Percentiles rank a stretch among this genome's conserved stretches.
Conservation (phyloP, 2,329 filamentous ascomycete genomes). For the Capronia coronata region DNA sequence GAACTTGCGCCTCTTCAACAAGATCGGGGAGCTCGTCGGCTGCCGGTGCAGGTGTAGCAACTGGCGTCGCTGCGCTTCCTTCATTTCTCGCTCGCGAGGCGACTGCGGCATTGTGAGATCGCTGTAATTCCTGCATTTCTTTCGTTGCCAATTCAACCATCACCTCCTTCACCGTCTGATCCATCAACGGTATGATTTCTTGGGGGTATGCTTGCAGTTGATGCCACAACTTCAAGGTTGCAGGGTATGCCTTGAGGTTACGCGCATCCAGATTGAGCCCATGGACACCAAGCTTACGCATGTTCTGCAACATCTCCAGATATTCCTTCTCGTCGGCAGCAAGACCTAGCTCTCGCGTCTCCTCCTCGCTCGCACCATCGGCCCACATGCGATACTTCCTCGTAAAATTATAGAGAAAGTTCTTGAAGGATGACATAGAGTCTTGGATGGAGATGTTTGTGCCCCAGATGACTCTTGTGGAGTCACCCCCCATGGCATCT, state of each 20-base stretch:
- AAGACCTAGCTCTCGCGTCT: conserved; percentile 60
- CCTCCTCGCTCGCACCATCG: conserved; percentile 72
- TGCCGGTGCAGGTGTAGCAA: conserved; percentile 36
- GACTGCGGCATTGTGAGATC: conserved; percentile 48
- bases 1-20: conserved; percentile 68
- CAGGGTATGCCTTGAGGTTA: conserved; percentile 87
- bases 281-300: conserved; percentile 78
- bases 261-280: conserved; percentile 81
- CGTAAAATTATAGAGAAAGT: conserved; percentile 86
- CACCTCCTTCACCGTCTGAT: conserved; percentile 84
- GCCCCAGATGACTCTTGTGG: conserved; percentile 85
- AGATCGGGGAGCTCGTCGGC: conserved; percentile 58
- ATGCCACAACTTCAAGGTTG: conserved; percentile 89
- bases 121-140: conserved; percentile 64
- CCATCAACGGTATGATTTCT: conserved; percentile 94
- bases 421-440: conserved; percentile 78
- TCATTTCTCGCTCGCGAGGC: conserved; percentile 45
- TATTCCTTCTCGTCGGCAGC: conserved; percentile 76
- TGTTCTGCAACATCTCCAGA: conserved; percentile 75
- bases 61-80: conserved; percentile 44
- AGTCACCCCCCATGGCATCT: conserved; percentile 73
- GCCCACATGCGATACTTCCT: conserved; percentile 89
- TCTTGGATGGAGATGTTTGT: conserved; percentile 93
- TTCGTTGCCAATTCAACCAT: conserved; percentile 84
- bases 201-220: conserved; percentile 90